Evolutionary conservation across 805 yeast genomes (phyloP), one percentile per base, ranked within the genome.

Genomic region (Saccharomycopsis oosterbeekiorum): DNA sequence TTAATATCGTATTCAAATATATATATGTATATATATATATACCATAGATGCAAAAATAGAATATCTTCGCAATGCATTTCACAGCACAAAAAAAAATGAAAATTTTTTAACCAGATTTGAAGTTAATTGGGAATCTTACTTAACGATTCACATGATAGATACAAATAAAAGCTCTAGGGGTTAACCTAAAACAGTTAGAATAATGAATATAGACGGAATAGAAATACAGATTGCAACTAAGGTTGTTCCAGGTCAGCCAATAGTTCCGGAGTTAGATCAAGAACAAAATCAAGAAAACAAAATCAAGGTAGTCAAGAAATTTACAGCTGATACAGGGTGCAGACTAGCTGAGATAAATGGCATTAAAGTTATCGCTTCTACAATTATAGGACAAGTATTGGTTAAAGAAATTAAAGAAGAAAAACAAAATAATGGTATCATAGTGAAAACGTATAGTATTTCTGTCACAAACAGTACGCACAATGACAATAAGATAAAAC

Each of bases 401-500:
- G 36, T 53, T 24, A 15, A 57, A 17, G 61, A 57, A 39, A 34
- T 36, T 19, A 43, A 40, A 29, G 57, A 53, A 19, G 53, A 50
- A 42, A 59, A 26, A 34, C 47, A 36, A 36, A 53, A 39, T 14
- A 54, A 42, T 19, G 57, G 36, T n/a, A 41, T 54, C 11, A 47
- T 41, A 41, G 58, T 47, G 24, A 56, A 43, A 21, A 47, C 54
- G 36, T 40, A 26, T 12, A 40, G 58, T 5, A 56, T 37, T 39
- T 41, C 40, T 14, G 39, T 34, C 37, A 8, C 15, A 40, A 42
- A 43, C 14, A 42, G 19, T 14, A 17, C 51, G 80, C 78, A 60
- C 10, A 37, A 15, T 21, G n/a, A 2, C 14, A 37, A 36, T 26
- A 55, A 15, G 21, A 36, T 41, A 21, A 79, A 80, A 63, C 73